Percentiles rank a stretch among this genome's conserved stretches.
These are phyloP conservation scores for Inonotus hispidus DNA, from an alignment of 1,284 basidiomycete species.

Conservation along the genomic window DNA sequence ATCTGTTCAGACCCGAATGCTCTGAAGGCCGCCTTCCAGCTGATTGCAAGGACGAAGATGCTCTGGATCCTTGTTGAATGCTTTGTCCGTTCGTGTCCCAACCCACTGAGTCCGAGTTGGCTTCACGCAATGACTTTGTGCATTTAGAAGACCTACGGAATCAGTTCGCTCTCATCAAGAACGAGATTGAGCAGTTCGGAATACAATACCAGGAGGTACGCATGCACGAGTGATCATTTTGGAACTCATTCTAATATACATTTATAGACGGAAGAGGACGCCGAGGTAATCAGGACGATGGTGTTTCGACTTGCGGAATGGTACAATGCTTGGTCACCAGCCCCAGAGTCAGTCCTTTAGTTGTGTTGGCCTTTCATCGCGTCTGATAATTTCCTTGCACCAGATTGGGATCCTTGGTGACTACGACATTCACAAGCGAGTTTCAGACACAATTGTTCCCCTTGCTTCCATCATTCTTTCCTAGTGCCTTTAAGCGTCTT, in stretches of 20 bases:
- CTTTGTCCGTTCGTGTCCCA: slow-evolving; percentile 10
- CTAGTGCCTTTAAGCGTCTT: slow-evolving; percentile 58
- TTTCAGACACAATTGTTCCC: slow-evolving; percentile 72
- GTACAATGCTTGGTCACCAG: slow-evolving; percentile 63
- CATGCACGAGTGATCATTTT: not conserved
- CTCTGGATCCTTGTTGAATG: slow-evolving; percentile 18
- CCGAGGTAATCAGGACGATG: slow-evolving; percentile 44
- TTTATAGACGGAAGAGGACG: slow-evolving; percentile 40
- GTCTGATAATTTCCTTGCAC: slow-evolving; percentile 12
- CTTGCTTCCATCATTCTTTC: slow-evolving; percentile 58
- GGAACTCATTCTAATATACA: not conserved
- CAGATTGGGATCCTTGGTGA: slow-evolving; percentile 57
- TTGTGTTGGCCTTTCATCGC: not conserved
- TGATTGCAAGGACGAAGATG: slow-evolving; percentile 15
- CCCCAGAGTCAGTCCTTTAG: slow-evolving; percentile 42
- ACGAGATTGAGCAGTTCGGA: slow-evolving; percentile 56
- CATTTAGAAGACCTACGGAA: slow-evolving; percentile 55
- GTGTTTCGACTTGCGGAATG: slow-evolving; percentile 55
- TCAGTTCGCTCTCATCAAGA: slow-evolving; percentile 51
- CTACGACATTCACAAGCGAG: slow-evolving; percentile 52
- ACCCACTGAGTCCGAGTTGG: not conserved
- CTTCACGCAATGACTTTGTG: not conserved
- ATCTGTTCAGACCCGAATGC: not conserved
- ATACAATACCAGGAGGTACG: slow-evolving; percentile 51
- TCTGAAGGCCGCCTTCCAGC: slow-evolving; percentile 14